Conservation (phyloP, 2,329 filamentous ascomycete genomes). For the Pseudophaeomoniella oleicola region DNA sequence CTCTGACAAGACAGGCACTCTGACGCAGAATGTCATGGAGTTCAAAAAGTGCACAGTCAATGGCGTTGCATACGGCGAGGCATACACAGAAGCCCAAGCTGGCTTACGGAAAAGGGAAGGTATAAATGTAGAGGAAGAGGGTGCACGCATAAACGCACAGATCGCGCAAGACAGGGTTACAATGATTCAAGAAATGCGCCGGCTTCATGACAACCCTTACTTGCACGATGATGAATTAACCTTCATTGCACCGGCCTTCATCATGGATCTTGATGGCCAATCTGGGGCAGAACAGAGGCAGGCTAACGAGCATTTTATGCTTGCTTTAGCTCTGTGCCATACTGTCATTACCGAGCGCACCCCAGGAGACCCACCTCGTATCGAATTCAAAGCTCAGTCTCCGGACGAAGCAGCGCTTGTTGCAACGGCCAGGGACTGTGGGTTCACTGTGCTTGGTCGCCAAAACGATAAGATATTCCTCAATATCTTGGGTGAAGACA, state of each 20-base stretch:
- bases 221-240: constrained; percentile 80
- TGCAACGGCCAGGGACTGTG: constrained; percentile 84
- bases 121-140: constrained; percentile 71
- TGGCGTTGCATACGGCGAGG: constrained; percentile 89
- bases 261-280: constrained; percentile 65
- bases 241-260: constrained; percentile 81
- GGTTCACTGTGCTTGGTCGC: constrained; percentile 78
- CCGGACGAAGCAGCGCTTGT: constrained; percentile 93
- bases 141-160: constrained; percentile 54
- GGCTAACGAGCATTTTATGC: constrained; percentile 82
- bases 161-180: constrained; percentile 63
- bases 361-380: constrained; percentile 78
- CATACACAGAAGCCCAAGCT: constrained; percentile 91
- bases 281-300: constrained; percentile 61
- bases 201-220: constrained; percentile 78
- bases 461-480: constrained; percentile 68
- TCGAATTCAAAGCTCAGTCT: constrained; percentile 93
- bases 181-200: constrained; percentile 59
- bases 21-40: constrained; percentile 93
- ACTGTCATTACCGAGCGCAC: constrained; percentile 85
- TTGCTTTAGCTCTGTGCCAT: constrained; percentile 87
- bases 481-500: constrained; percentile 75
- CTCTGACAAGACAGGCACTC: constrained; percentile 80
- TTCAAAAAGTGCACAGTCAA: constrained; percentile 98
- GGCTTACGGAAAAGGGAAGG: constrained; percentile 90